phyloP scores from a whole-genome alignment of 1,284 basidiomycete genomes.

The Stereum hirsutum region DNA sequence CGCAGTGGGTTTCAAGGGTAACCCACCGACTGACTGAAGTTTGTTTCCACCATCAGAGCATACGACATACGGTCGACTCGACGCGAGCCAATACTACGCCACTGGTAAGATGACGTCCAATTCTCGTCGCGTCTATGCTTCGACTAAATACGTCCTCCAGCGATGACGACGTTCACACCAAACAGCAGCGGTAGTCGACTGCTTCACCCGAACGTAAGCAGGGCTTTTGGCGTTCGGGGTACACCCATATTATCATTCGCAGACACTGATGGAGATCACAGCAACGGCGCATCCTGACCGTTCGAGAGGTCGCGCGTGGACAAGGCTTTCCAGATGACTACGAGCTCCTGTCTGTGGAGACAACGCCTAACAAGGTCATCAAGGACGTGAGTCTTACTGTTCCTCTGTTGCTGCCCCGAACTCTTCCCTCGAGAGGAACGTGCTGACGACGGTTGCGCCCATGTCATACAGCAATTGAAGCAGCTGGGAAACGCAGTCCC shows the following conservation, averaged over 20 bases:
- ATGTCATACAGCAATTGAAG: constrained; percentile 41
- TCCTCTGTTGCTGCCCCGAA: constrained; percentile 1
- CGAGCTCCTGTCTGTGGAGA: constrained; percentile 40
- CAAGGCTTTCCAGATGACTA: constrained; percentile 69
- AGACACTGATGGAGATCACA: constrained; percentile 14
- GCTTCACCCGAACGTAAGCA: constrained; percentile 47
- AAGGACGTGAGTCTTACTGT: constrained; percentile 34
- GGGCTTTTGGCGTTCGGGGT: too few relatives aligned
- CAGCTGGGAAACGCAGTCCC: constrained; percentile 74
- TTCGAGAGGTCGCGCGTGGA: constrained; percentile 57
- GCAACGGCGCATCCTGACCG: constrained; percentile 58
- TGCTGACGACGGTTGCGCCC: neutral
- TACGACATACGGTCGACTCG: neutral
- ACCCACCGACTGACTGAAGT: too few relatives aligned
- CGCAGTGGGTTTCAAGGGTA: too few relatives aligned
- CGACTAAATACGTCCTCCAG: too few relatives aligned
- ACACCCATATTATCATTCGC: neutral
- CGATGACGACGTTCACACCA: constrained; percentile 44
- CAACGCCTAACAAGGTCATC: constrained; percentile 22
- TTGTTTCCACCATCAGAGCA: too few relatives aligned
- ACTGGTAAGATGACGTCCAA: too few relatives aligned
- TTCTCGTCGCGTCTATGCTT: too few relatives aligned
- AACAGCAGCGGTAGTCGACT: constrained; percentile 37
- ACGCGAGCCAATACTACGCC: neutral
- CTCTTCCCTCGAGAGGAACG: too few relatives aligned